Evolutionary conservation across 139 green algal species (phyloP).

Genomic region (Chlamydomonas incerta): DNA sequence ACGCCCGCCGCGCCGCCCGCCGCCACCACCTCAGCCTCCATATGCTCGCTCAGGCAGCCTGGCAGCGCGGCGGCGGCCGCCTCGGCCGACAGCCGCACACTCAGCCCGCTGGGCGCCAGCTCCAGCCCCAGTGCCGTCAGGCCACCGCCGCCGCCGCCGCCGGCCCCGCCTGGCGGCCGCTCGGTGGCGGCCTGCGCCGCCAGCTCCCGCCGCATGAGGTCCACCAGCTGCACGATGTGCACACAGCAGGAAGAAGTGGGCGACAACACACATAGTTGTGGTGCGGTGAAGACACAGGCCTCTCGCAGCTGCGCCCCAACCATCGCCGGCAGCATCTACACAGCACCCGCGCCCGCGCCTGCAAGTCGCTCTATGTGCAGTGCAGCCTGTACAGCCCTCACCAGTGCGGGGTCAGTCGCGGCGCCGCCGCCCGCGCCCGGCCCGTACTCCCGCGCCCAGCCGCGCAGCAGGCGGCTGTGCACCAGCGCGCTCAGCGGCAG

Average conservation of each 20-base stretch:
- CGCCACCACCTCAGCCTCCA: constrained; percentile 1
- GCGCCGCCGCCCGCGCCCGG: background rate
- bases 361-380: too few species aligned
- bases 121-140: background rate
- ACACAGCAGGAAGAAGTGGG: too few species aligned
- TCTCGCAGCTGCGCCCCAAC: too few species aligned
- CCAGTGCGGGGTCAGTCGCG: background rate
- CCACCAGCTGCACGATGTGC: constrained; percentile 3
- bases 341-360: too few species aligned
- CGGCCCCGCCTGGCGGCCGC: background rate
- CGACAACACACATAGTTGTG: too few species aligned
- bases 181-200: constrained; percentile 8
- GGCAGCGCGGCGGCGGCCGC: background rate
- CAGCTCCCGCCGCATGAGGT: constrained; percentile 34
- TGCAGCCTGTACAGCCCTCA: too few species aligned
- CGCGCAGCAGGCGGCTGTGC: constrained; percentile 31
- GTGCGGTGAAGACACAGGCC: too few species aligned
- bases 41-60: background rate
- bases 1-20: background rate
- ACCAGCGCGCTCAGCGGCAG: constrained; percentile 29
- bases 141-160: background rate
- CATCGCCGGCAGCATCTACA: too few species aligned
- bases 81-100: constrained; percentile 6
- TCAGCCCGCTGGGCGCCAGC: constrained; percentile 4
- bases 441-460: constrained; percentile 38